A percentile compares a stretch with the other conserved stretches of the same genome.
phyloP scores from a whole-genome alignment of 73 alveolate genomes.

The Paramecium caudatum region DNA sequence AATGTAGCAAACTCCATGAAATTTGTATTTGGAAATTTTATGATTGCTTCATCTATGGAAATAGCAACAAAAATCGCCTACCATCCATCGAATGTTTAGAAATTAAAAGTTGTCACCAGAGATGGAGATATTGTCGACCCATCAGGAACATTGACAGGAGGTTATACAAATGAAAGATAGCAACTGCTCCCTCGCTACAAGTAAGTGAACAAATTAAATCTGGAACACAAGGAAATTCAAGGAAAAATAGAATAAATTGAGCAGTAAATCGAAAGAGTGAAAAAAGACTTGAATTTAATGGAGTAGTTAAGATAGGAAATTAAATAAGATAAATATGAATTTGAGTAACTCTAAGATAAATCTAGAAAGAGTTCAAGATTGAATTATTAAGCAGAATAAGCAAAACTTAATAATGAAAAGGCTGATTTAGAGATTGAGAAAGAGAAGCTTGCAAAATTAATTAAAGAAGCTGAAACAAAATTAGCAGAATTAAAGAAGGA shows the following conservation, averaged over 20 bases:
- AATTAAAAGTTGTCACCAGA: constrained; percentile 87
- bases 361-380: constrained; percentile 65
- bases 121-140: constrained; percentile 94
- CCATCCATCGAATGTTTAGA: constrained; percentile 74
- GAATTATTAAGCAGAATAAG: constrained; percentile 78
- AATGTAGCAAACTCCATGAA: constrained; percentile 90
- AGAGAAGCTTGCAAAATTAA: constrained; percentile 77
- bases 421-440: constrained; percentile 79
- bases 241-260: constrained; percentile 41
- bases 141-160: constrained; percentile 91
- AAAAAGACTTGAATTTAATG: constrained; percentile 31
- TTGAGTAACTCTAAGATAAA: constrained; percentile 27
- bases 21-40: constrained; percentile 92
- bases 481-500: constrained; percentile 79
- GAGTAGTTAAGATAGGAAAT: constrained; percentile 61
- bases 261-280: background rate
- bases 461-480: constrained; percentile 78
- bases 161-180: constrained; percentile 77
- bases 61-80: constrained; percentile 92
- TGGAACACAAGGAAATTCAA: constrained; percentile 32
- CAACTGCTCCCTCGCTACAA: constrained; percentile 31
- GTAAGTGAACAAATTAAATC: background rate
- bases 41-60: constrained; percentile 89
- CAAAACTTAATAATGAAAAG: constrained; percentile 72
- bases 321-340: constrained; percentile 34